These are phyloP conservation scores for Collybia sordida DNA, from an alignment of 768 basidiomycete genomes.

Conservation along the genomic window DNA sequence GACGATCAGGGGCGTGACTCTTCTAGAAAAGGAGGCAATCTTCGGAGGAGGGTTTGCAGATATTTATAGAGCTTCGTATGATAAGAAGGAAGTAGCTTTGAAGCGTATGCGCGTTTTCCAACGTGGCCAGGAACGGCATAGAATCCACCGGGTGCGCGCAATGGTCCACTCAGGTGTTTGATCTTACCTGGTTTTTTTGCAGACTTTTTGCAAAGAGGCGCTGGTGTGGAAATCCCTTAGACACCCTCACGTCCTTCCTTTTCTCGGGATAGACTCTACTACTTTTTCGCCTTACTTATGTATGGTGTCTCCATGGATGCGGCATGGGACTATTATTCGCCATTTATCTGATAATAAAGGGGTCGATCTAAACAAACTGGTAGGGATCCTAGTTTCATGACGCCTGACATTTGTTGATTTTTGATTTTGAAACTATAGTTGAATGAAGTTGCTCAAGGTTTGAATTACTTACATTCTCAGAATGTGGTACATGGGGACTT, in stretches of 20 bases:
- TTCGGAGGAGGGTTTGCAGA: slow-evolving; percentile 29
- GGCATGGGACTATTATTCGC: slow-evolving; percentile 19
- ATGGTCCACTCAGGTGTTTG: no score
- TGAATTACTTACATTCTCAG: slow-evolving; percentile 15
- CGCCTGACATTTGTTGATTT: neutral
- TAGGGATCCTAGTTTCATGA: neutral
- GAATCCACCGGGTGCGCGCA: slow-evolving; percentile 14
- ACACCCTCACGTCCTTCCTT: slow-evolving; percentile 25
- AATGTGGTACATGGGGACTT: slow-evolving; percentile 21
- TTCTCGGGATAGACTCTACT: slow-evolving; percentile 21
- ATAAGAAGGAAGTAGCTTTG: slow-evolving; percentile 22
- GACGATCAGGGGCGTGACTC: slow-evolving; percentile 20
- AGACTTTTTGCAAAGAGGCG: slow-evolving; percentile 25
- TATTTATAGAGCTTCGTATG: slow-evolving; percentile 20
- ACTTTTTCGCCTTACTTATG: slow-evolving; percentile 22
- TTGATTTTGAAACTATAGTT: slow-evolving; percentile 5
- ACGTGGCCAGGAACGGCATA: slow-evolving; percentile 11
- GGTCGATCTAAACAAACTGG: slow-evolving; percentile 16
- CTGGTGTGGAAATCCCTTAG: slow-evolving; percentile 25
- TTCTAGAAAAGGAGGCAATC: slow-evolving; percentile 18
- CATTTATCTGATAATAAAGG: slow-evolving; percentile 14
- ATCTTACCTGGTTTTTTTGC: neutral
- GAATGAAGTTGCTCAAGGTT: slow-evolving; percentile 13
- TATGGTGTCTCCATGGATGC: slow-evolving; percentile 25
- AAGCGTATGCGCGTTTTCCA: slow-evolving; percentile 26